Conservation (phyloP, 2,329 filamentous ascomycete species). For the Chaetomium sp. region DNA sequence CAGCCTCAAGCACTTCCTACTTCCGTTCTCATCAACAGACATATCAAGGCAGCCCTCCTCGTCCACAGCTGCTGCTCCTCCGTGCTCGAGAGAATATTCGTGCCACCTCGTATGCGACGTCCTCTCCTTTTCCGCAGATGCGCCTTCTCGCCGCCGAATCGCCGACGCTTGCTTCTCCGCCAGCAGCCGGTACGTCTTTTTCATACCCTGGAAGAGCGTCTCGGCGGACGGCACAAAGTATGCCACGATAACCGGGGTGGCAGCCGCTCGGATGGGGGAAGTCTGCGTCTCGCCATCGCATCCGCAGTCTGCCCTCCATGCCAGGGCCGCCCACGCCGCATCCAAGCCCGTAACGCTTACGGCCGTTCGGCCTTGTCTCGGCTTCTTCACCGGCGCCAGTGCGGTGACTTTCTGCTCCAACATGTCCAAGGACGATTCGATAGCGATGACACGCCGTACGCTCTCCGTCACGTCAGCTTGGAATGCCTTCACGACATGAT, state of each 20-base stretch:
- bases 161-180: not conserved
- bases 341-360: not conserved
- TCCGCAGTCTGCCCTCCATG: not conserved
- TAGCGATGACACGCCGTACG: not conserved
- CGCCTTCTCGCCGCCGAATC: not conserved
- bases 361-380: not conserved
- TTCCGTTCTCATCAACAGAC: slow-evolving; percentile 1
- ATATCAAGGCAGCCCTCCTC: not conserved
- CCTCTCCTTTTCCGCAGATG: not conserved
- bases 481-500: not conserved
- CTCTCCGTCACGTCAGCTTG: not conserved
- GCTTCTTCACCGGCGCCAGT: not conserved
- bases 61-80: not conserved
- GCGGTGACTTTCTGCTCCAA: not conserved
- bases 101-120: not conserved
- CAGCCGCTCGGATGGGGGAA: not conserved
- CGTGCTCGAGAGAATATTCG: not conserved
- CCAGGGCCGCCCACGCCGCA: not conserved
- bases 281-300: not conserved
- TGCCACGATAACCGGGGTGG: not conserved
- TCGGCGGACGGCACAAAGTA: slow-evolving; percentile 3
- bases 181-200: not conserved
- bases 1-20: not conserved
- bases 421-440: not conserved
- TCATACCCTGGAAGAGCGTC: not conserved